These are phyloP conservation scores for Xylaria sp. DNA, from an alignment of 2,329 filamentous ascomycete species.

Conservation along the genomic window DNA sequence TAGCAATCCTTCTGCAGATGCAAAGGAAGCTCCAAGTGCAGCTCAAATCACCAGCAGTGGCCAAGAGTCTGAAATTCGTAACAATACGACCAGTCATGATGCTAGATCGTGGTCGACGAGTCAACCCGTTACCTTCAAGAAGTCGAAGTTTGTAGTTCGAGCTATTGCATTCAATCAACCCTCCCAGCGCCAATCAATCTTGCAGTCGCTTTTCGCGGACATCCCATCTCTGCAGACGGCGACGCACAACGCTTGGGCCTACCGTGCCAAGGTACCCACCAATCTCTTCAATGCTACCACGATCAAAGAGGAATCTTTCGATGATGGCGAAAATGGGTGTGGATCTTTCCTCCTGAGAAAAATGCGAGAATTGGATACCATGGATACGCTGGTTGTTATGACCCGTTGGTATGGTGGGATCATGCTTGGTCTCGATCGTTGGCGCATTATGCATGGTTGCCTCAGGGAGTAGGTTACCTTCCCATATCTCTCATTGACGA, in stretches of 20 bases:
- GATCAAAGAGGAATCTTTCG: conserved; percentile 47
- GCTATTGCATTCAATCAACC: conserved; percentile 39
- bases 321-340: conserved; percentile 58
- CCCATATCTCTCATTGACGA: too few species aligned
- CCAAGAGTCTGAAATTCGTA: conserved; percentile 14
- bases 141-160: conserved; percentile 55
- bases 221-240: conserved; percentile 49
- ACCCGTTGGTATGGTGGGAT: conserved; percentile 59
- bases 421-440: conserved; percentile 57
- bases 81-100: conserved; percentile 18
- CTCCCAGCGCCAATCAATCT: conserved; percentile 37
- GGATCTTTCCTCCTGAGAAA: conserved; percentile 52
- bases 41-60: conserved; percentile 16
- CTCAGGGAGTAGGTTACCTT: conserved; percentile 39
- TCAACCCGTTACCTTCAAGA: conserved; percentile 45
- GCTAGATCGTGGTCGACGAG: conserved; percentile 46
- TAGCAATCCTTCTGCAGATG: conserved; percentile 5
- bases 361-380: conserved; percentile 46
- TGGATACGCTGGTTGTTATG: conserved; percentile 52
- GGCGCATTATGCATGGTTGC: conserved; percentile 56
- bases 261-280: conserved; percentile 36
- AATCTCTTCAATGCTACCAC: conserved; percentile 33
- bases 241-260: conserved; percentile 55
- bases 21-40: conserved; percentile 16
- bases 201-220: conserved; percentile 44